Conservation (phyloP, 306 rosid genomes). For the Vachellia collinsii region DNA sequence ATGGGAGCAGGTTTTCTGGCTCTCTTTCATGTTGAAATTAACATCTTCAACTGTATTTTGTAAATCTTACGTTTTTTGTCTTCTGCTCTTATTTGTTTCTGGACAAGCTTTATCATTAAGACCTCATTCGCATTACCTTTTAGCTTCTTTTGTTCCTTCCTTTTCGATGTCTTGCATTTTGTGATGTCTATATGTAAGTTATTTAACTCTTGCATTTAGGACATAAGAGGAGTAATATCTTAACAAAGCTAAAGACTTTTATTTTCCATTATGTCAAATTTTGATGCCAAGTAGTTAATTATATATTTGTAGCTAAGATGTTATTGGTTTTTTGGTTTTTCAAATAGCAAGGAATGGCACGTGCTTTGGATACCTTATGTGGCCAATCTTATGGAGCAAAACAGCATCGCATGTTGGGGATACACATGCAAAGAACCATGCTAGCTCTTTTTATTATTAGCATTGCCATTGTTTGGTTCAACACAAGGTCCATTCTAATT, state of each 20-base stretch:
- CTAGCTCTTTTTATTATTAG: not conserved
- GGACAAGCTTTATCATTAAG: not conserved
- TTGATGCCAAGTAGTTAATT: no score
- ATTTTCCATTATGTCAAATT: no score
- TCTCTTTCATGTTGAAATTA: no score
- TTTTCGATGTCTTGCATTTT: not conserved
- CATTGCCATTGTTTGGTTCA: not conserved
- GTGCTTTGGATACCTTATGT: not conserved
- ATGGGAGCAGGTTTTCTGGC: no score
- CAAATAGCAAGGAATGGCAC: not conserved
- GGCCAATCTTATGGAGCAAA: constrained; percentile 4
- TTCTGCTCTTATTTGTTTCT: not conserved
- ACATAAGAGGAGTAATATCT: no score
- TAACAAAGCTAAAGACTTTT: no score
- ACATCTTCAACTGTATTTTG: no score
- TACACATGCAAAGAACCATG: not conserved
- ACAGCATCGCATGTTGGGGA: not conserved
- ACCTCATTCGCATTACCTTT: not conserved
- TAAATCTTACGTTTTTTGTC: not conserved
- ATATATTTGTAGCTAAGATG: not conserved
- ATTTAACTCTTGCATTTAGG: no score
- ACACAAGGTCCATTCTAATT: not conserved
- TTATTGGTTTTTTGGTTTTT: not conserved
- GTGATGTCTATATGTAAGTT: not conserved
- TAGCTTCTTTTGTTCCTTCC: not conserved